Conservation (phyloP, 331 rosid genomes). For the Saraca asoca region DNA sequence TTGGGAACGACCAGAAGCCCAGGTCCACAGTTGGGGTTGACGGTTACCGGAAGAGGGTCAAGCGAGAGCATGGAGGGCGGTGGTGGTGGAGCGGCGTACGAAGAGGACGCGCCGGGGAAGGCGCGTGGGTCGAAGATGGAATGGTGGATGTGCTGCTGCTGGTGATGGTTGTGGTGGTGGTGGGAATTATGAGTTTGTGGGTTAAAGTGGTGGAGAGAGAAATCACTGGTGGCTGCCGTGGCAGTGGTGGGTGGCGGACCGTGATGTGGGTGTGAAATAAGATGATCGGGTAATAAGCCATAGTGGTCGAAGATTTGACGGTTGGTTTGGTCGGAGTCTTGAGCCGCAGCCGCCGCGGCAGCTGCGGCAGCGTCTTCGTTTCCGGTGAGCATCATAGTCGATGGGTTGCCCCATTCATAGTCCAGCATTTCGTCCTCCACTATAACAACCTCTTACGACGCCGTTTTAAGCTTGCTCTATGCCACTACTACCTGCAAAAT, state of each 20-base stretch:
- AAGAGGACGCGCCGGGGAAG: slow-evolving; percentile 50
- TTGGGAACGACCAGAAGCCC: slow-evolving; percentile 67
- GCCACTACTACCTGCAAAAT: background rate
- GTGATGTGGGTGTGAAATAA: slow-evolving; percentile 42
- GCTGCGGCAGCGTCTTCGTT: slow-evolving; percentile 44
- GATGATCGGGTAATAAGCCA: slow-evolving; percentile 38
- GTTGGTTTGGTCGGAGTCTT: slow-evolving; percentile 54
- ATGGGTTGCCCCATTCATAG: slow-evolving; percentile 89
- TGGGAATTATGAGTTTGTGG: slow-evolving; percentile 28
- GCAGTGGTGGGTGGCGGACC: slow-evolving; percentile 28
- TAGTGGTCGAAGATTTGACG: slow-evolving; percentile 68
- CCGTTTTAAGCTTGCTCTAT: background rate
- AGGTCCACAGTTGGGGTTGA: slow-evolving; percentile 34
- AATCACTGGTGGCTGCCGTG: slow-evolving; percentile 15
- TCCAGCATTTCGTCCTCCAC: slow-evolving; percentile 59
- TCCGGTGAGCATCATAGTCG: slow-evolving; percentile 65
- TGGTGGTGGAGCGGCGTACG: slow-evolving; percentile 44
- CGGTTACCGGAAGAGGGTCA: slow-evolving; percentile 45
- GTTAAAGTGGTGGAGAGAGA: slow-evolving; percentile 33
- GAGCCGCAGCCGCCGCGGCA: no score
- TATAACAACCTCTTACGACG: slow-evolving; percentile 2
- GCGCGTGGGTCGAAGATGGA: slow-evolving; percentile 70
- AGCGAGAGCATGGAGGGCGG: slow-evolving; percentile 54
- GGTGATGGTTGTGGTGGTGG: slow-evolving; percentile 23
- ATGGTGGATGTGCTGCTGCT: slow-evolving; percentile 30